phyloP scores from a whole-genome alignment of 2,329 filamentous ascomycete species.

The Ciborinia camelliae region DNA sequence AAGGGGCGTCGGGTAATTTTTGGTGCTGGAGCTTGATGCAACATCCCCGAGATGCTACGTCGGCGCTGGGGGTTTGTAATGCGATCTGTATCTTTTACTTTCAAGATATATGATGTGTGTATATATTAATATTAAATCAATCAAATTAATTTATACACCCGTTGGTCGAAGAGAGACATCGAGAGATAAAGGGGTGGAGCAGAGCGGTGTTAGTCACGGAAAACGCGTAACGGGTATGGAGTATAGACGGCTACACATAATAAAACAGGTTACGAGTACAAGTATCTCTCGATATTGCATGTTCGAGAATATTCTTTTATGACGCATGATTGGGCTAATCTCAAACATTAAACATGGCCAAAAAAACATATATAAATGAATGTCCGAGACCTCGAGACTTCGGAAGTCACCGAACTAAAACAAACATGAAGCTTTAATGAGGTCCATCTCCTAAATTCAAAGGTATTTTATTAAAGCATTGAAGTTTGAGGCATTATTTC shows the following conservation, averaged over 20 bases:
- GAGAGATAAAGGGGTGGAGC: slow-evolving; percentile 6
- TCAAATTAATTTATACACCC: slow-evolving; percentile 1
- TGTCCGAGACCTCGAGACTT: neutral
- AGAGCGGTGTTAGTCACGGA: slow-evolving; percentile 1
- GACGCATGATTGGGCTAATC: neutral
- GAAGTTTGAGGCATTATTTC: neutral
- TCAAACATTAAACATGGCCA: slow-evolving; percentile 1
- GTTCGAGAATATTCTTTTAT: slow-evolving; percentile 12
- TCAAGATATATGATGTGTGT: neutral
- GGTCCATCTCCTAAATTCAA: neutral
- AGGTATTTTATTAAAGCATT: neutral
- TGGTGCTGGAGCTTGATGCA: slow-evolving; percentile 11
- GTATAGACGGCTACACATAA: neutral
- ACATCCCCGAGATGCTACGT: slow-evolving; percentile 9
- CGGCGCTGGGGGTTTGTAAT: neutral
- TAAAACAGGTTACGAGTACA: neutral
- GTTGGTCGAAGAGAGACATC: neutral
- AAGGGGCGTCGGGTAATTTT: slow-evolving; percentile 15
- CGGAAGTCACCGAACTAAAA: neutral
- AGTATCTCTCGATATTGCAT: neutral
- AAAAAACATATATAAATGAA: neutral
- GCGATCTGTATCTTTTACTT: neutral
- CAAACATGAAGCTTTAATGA: neutral
- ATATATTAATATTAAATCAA: slow-evolving; percentile 2
- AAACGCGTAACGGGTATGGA: neutral